Conservation (phyloP, 345 rosid genomes). For the Firmiana major region DNA sequence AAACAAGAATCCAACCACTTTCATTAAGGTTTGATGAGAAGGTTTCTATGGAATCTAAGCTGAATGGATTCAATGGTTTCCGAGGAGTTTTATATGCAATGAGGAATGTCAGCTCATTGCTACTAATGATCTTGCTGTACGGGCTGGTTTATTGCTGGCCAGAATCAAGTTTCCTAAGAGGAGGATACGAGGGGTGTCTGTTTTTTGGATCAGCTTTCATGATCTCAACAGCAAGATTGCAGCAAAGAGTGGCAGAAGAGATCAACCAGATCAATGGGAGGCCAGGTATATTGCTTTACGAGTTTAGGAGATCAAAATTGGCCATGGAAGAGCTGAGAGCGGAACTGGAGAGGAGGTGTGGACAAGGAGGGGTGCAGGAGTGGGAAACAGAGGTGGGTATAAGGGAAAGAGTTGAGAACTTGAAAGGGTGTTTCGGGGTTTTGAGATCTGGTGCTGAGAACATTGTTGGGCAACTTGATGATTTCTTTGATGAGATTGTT, state of each 20-base stretch:
- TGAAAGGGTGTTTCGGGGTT: constrained; percentile 56
- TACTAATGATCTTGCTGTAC: constrained; percentile 59
- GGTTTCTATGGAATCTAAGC: constrained; percentile 64
- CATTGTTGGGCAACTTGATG: constrained; percentile 72
- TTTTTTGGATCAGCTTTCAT: constrained; percentile 51
- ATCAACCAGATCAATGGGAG: constrained; percentile 44
- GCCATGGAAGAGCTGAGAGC: constrained; percentile 82
- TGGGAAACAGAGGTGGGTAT: constrained; percentile 40
- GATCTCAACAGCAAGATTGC: constrained; percentile 70
- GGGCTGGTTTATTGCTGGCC: constrained; percentile 71
- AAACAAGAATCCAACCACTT: constrained; percentile 61
- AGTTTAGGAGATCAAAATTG: constrained; percentile 58
- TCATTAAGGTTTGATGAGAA: constrained; percentile 65
- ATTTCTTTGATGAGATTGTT: constrained; percentile 97
- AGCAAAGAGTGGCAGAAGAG: constrained; percentile 68
- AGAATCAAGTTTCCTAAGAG: constrained; percentile 35
- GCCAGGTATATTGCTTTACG: constrained; percentile 61
- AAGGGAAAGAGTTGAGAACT: constrained; percentile 59
- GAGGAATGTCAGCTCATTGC: constrained; percentile 78
- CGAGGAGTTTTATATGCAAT: constrained; percentile 78
- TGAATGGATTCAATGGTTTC: constrained; percentile 89
- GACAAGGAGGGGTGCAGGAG: constrained; percentile 30
- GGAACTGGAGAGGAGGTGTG: constrained; percentile 53
- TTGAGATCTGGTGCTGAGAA: constrained; percentile 82
- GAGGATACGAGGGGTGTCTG: constrained; percentile 42